These are phyloP conservation scores for Fusarium tanahbumbuense DNA, from an alignment of 2,329 filamentous ascomycete genomes.

Conservation along the genomic window DNA sequence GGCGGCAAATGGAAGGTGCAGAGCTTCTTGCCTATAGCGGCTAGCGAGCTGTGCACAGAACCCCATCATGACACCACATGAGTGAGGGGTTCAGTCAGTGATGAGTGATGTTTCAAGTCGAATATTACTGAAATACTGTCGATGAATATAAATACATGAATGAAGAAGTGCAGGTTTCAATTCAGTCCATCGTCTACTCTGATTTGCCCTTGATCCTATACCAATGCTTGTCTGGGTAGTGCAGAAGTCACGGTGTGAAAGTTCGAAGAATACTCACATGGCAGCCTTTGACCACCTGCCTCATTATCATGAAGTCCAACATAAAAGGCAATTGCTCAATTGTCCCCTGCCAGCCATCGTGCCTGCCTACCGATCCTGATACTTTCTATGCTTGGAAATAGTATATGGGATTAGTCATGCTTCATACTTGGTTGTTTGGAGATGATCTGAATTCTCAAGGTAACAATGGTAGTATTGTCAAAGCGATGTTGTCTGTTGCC, in stretches of 20 bases:
- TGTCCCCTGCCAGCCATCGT: background rate
- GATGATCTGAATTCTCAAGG: background rate
- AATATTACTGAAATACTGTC: background rate
- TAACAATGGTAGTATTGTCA: background rate
- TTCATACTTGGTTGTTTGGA: background rate
- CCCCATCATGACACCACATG: slow-evolving; percentile 23
- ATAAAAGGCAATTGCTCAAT: background rate
- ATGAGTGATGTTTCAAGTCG: background rate
- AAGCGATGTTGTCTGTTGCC: too few relatives aligned
- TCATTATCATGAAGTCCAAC: background rate
- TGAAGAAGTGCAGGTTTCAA: background rate
- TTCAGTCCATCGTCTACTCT: background rate
- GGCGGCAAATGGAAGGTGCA: slow-evolving; percentile 20
- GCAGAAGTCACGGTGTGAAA: background rate
- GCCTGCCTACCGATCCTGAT: background rate
- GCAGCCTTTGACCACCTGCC: background rate
- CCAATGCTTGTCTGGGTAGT: background rate
- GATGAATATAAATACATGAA: background rate
- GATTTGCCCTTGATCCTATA: background rate
- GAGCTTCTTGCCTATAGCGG: slow-evolving; percentile 30
- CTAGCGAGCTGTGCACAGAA: slow-evolving; percentile 24
- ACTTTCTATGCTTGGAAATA: background rate
- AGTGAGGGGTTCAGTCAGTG: slow-evolving; percentile 8
- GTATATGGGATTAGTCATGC: background rate
- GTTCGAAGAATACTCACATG: background rate